Base-by-base conservation (phyloP, 257 asterid species). In the Cinchona pubescens region DNA sequence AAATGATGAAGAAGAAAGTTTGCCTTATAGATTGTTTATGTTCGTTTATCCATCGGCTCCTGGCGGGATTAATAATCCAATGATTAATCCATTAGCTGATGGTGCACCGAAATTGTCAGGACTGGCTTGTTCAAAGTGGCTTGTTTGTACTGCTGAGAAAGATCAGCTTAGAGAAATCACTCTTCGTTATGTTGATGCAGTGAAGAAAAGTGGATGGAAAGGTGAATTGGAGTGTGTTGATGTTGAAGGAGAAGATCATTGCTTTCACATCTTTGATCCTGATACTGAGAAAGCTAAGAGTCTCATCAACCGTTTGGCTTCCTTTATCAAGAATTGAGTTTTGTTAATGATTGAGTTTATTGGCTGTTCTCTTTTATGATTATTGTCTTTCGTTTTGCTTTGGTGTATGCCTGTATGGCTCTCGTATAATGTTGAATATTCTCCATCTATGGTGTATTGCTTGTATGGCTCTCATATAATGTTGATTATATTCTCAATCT, bases 211-310 rank as follows among this genome's bases (percentile, higher is more conserved):
- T 59, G 75, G 71, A 2, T 82, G 74, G 76, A 60, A 60, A 16
- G 77, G 85, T 9, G 79, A 77, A 23, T 51, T 81, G 19, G 74
- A 65, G 73, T 21, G 73, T 5, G 21, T 81, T 19, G 60, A 53
- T 51, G 77, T 81, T 11, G 82, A 81, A 42, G 82, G 85, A 2
- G 82, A 77, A 49, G 51, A 71, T 32, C 85, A 81, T 40, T 73
- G 76, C 34, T 81, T 77, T 58, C 64, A 68, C 3, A 0, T 67
- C 0, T 3, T 6, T 1, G 2, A 67, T 38, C 79, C 82, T 2
- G 55, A 75, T 16, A 12, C 71, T 40, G 75, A 75, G 80, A 79
- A 62, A 45, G 79, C 79, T 25, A 75, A 58, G 75, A 59, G 71
- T 69, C 65, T 79, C 2, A 69, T 79, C 0, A 70, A n/a, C 38